Evolutionary conservation across 1,139 yeast species (phyloP), one percentile per base, ranked within the genome.

Genomic region (Lodderomyces metapsilosis): DNA sequence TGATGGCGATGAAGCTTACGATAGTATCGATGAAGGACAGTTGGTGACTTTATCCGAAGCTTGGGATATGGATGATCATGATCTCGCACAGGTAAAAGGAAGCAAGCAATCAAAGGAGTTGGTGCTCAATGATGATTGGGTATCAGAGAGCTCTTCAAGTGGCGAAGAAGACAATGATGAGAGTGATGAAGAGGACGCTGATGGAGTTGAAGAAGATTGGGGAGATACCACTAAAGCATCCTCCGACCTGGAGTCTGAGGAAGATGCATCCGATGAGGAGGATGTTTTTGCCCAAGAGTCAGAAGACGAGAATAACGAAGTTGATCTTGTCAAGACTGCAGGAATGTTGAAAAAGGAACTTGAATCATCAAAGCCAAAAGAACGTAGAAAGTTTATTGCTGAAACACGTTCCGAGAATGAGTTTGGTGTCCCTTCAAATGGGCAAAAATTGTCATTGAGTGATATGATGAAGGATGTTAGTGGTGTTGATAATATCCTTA

Each of bases 61-160:
- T 5, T 89, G 96, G 96, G 97, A 86, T 59, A 61, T 81, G 67
- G 95, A 87, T 57, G 89, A 82, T 27, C 64, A 60, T 34, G 84
- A 78, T 45, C 58, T 64, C 46, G 54, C 54, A 22, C 56, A 53
- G 34, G 46, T 54, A 3, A 55, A 58, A 20, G 48, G 50, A 16
- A 41, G 40, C 2, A 42, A 50, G 13, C 52, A 50, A 8, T 49
- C 52, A 21, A 61, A 52, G 18, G 78, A 71, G 23, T 52, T 76
- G 5, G 74, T 74, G 5, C 48, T 51, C 36, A 44, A 61, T 70
- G 38, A 70, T 49, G 58, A 57, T 10, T 68, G 74, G 75, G 71
- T 66, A 28, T 52, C 63, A 5, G 70, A 59, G 39, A 52, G 61
- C 5, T 51, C 56, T 3, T 43, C 45, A 8, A 40, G 40, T 31